A percentile compares a stretch with the other conserved stretches of the same genome.
Conservation (phyloP, 2,329 filamentous ascomycete species). For the Xylaria sp. region DNA sequence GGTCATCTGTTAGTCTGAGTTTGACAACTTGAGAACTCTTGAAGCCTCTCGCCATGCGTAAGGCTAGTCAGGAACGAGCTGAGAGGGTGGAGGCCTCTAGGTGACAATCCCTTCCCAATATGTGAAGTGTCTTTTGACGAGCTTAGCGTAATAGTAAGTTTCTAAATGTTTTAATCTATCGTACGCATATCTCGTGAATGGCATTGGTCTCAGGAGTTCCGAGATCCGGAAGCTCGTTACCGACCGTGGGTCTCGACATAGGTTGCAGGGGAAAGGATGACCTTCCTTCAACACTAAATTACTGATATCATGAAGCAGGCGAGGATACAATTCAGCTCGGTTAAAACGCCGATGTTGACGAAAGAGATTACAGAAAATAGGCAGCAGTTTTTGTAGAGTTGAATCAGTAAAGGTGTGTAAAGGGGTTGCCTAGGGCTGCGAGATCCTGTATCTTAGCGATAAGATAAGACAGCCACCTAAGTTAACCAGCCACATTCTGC, state of each 20-base stretch:
- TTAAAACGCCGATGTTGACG: no score
- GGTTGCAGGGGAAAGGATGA: not conserved
- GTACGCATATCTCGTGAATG: slow-evolving; percentile 1
- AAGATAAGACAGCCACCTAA: slow-evolving; percentile 17
- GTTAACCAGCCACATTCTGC: not conserved
- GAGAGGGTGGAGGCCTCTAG: not conserved
- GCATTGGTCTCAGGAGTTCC: not conserved
- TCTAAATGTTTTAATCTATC: not conserved
- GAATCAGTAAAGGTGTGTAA: not conserved
- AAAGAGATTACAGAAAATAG: not conserved
- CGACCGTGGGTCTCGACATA: not conserved
- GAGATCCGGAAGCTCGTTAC: not conserved
- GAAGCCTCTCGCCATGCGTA: not conserved
- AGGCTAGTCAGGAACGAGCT: not conserved
- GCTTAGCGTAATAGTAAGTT: not conserved
- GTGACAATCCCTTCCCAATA: not conserved
- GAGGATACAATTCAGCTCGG: no score
- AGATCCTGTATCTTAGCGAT: not conserved
- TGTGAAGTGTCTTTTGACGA: not conserved
- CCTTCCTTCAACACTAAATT: no score
- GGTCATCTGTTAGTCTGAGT: not conserved
- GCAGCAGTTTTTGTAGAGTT: not conserved
- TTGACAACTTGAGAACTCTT: not conserved
- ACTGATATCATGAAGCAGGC: no score
- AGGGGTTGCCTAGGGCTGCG: not conserved